Evolutionary conservation across 495 filamentous ascomycete genomes (phyloP).

Genomic region (Margaritispora aquatica): DNA sequence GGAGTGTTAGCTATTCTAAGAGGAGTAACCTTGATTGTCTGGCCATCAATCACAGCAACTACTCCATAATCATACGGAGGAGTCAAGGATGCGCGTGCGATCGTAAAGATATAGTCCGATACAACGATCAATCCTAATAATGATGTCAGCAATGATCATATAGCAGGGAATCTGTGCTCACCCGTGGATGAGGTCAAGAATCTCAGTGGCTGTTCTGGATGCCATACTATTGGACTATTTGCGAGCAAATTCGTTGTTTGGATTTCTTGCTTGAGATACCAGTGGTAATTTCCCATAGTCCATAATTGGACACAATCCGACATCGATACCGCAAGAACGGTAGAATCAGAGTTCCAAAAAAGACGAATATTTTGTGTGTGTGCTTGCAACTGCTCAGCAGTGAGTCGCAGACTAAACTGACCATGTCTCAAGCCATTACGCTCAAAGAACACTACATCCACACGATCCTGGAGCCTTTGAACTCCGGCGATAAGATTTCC

Average conservation of each 20-base stretch:
- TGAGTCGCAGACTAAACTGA: conserved; percentile 71
- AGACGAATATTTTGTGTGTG: conserved; percentile 55
- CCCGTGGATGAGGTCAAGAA: conserved; percentile 41
- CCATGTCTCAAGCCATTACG: conserved; percentile 92
- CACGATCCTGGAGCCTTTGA: conserved; percentile 55
- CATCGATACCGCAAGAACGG: conserved; percentile 76
- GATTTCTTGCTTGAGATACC: conserved; percentile 95
- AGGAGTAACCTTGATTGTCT: conserved; percentile 76
- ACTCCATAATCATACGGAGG: conserved; percentile 74
- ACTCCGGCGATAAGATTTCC: conserved; percentile 86
- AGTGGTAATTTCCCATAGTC: conserved; percentile 96
- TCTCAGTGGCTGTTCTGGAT: conserved; percentile 73
- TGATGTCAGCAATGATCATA: conserved; percentile 23
- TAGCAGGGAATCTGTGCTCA: not conserved
- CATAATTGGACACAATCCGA: conserved; percentile 80
- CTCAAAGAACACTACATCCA: conserved; percentile 95
- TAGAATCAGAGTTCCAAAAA: conserved; percentile 87
- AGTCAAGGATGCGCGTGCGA: conserved; percentile 58
- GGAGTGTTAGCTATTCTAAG: conserved; percentile 78
- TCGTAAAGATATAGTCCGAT: conserved; percentile 61
- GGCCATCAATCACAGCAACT: conserved; percentile 84
- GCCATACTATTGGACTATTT: conserved; percentile 57
- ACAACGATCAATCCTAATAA: conserved; percentile 43
- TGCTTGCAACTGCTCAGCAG: conserved; percentile 47
- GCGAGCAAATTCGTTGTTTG: conserved; percentile 28